These are phyloP conservation scores for Phytopythium aichiense DNA, from an alignment of 352 stramenopile species.

Conservation along the genomic window DNA sequence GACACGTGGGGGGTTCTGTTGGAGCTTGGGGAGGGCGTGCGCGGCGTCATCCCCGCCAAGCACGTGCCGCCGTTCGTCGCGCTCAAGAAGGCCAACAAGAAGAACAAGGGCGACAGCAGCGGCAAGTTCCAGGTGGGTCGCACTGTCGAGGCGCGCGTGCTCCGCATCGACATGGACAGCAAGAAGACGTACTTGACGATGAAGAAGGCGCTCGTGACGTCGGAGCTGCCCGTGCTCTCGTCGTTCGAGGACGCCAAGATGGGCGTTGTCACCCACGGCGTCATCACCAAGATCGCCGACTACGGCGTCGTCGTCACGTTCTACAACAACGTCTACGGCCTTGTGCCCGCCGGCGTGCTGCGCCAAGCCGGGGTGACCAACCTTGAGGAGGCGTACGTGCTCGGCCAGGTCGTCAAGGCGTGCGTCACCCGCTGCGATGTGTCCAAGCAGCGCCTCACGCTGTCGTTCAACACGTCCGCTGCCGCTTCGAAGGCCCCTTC, in stretches of 20 bases:
- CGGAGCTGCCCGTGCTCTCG: slow-evolving; percentile 73
- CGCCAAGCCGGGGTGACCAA: slow-evolving; percentile 78
- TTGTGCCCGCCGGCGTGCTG: slow-evolving; percentile 86
- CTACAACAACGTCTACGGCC: slow-evolving; percentile 94
- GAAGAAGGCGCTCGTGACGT: slow-evolving; percentile 80
- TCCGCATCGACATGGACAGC: slow-evolving; percentile 78
- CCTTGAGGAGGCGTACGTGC: slow-evolving; percentile 78
- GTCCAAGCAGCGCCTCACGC: slow-evolving; percentile 79
- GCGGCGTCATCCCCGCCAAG: slow-evolving; percentile 62
- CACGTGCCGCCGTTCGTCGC: slow-evolving; percentile 77
- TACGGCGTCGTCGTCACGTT: slow-evolving; percentile 94
- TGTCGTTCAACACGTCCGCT: slow-evolving; percentile 73
- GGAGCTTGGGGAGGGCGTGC: slow-evolving; percentile 83
- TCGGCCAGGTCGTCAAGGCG: slow-evolving; percentile 85
- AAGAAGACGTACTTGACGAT: slow-evolving; percentile 93
- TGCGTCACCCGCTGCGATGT: slow-evolving; percentile 72
- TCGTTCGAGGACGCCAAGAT: slow-evolving; percentile 70
- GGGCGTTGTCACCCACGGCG: slow-evolving; percentile 80
- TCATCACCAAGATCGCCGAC: slow-evolving; percentile 93
- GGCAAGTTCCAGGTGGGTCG: slow-evolving; percentile 82
- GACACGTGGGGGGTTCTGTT: slow-evolving; percentile 83
- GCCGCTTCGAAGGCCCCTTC: slow-evolving; percentile 15
- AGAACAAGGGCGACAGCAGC: slow-evolving; percentile 53
- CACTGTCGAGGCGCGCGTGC: slow-evolving; percentile 69
- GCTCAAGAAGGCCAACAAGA: slow-evolving; percentile 58